Conservation (phyloP, 257 asterid species). For the Solanum pinnatisectum region DNA sequence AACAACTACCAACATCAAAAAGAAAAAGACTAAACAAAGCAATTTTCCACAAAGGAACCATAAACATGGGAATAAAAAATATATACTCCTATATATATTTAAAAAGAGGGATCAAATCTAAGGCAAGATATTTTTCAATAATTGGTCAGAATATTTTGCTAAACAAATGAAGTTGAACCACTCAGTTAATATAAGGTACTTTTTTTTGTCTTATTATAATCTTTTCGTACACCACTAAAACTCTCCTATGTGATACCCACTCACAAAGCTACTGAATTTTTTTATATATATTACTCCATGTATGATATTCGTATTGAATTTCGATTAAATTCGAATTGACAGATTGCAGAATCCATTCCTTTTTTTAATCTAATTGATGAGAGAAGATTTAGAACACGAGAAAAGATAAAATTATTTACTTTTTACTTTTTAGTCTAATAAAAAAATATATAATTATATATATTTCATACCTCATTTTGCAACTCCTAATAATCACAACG, state of each 20-base stretch:
- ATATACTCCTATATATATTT: too few species aligned
- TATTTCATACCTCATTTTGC: not conserved
- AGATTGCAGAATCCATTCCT: fast-evolving
- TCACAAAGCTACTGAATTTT: not conserved
- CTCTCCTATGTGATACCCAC: not conserved
- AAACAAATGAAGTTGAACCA: constrained; percentile 1
- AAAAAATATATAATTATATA: too few species aligned
- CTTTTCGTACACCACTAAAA: not conserved
- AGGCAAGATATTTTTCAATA: not conserved
- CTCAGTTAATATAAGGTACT: not conserved
- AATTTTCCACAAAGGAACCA: not conserved
- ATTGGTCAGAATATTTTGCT: not conserved
- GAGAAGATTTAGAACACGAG: too few species aligned
- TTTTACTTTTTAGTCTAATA: not conserved
- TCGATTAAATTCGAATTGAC: fast-evolving
- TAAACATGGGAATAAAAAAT: not conserved
- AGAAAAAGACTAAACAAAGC: not conserved
- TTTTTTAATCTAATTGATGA: too few species aligned
- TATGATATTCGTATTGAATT: not conserved
- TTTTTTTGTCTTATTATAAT: not conserved
- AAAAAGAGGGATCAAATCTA: not conserved
- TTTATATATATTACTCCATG: fast-evolving
- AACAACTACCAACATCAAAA: not conserved
- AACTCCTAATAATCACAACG: not conserved
- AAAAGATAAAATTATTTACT: not conserved